A percentile compares a stretch with the other conserved stretches of the same genome.
These are phyloP conservation scores for Echinochloa phyllopogon DNA, from an alignment of 176 grass and related monocot species.

Conservation along the genomic window DNA sequence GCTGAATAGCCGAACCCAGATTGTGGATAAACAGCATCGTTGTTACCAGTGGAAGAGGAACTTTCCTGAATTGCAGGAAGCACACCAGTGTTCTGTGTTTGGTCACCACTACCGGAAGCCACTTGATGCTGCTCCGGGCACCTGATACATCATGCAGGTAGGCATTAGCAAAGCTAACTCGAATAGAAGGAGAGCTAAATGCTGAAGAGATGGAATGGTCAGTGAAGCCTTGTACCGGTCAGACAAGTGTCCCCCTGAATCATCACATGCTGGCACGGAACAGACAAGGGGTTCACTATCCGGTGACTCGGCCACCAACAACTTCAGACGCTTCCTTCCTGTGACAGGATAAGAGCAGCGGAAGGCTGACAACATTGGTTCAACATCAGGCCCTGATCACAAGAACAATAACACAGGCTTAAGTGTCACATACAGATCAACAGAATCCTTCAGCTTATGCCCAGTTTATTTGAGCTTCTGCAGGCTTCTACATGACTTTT, in stretches of 20 bases:
- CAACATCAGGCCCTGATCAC: slow-evolving; percentile 4
- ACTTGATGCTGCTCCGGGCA: not conserved
- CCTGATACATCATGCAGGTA: slow-evolving; percentile 25
- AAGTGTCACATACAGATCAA: slow-evolving; percentile 7
- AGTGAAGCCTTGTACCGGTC: slow-evolving; percentile 6
- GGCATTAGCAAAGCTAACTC: not conserved
- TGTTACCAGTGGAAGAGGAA: slow-evolving; percentile 36
- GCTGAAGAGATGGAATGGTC: not conserved
- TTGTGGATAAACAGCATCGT: slow-evolving; percentile 24
- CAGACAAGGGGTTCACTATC: not conserved
- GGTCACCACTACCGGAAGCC: slow-evolving; percentile 29
- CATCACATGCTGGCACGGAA: not conserved
- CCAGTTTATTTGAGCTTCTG: too few relatives aligned
- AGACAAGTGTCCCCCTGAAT: not conserved
- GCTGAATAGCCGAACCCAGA: not conserved
- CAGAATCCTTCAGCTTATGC: not conserved
- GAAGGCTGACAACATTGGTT: not conserved
- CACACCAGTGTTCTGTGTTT: slow-evolving; percentile 13
- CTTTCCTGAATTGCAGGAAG: slow-evolving; percentile 56
- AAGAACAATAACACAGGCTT: not conserved
- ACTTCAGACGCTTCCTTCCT: slow-evolving; percentile 35
- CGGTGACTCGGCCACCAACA: not conserved
- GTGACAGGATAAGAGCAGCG: not conserved
- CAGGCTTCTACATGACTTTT: too few relatives aligned
- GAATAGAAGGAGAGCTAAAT: not conserved